Evolutionary conservation across 805 yeast species (phyloP).

Genomic region (Kodamaea jinghongensis): DNA sequence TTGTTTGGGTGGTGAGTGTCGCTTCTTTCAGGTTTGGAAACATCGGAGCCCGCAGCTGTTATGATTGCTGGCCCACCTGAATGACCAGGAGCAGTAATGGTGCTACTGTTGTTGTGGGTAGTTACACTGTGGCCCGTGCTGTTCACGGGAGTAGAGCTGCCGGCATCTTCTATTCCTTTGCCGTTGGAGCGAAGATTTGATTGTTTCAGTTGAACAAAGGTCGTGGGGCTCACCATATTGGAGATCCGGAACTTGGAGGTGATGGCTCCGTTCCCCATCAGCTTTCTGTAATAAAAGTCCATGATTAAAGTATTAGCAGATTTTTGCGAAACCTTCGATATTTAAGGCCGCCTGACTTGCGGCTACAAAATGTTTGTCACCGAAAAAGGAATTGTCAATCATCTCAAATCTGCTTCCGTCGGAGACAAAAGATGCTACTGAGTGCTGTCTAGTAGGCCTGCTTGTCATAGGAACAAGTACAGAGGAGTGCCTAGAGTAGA

Average conservation of each 20-base stretch:
- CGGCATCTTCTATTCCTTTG: not conserved
- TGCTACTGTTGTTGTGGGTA: not conserved
- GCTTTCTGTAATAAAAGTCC: conserved; percentile 37
- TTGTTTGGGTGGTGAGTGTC: conserved; percentile 34
- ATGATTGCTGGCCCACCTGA: not conserved
- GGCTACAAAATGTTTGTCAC: conserved; percentile 1
- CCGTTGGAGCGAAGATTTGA: conserved; percentile 15
- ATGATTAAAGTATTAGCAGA: conserved; percentile 13
- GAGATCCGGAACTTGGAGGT: conserved; percentile 34
- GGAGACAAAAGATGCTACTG: too few species aligned
- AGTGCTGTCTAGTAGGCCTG: too few species aligned
- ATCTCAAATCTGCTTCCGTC: too few species aligned
- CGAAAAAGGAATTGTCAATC: not conserved
- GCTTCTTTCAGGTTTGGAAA: conserved; percentile 1
- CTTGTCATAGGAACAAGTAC: too few species aligned
- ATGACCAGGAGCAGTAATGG: not conserved
- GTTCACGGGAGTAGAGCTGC: not conserved
- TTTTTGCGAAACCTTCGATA: conserved; percentile 4
- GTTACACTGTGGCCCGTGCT: not conserved
- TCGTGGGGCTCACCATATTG: conserved; percentile 5
- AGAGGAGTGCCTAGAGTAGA: too few species aligned
- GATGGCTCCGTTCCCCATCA: conserved; percentile 39
- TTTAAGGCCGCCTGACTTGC: conserved; percentile 6
- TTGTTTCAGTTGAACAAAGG: conserved; percentile 17
- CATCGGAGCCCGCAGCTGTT: not conserved